Percentiles rank a stretch among this genome's conserved stretches.
Conservation (phyloP, 139 green algal genomes). For the Coccomyxa sp. region DNA sequence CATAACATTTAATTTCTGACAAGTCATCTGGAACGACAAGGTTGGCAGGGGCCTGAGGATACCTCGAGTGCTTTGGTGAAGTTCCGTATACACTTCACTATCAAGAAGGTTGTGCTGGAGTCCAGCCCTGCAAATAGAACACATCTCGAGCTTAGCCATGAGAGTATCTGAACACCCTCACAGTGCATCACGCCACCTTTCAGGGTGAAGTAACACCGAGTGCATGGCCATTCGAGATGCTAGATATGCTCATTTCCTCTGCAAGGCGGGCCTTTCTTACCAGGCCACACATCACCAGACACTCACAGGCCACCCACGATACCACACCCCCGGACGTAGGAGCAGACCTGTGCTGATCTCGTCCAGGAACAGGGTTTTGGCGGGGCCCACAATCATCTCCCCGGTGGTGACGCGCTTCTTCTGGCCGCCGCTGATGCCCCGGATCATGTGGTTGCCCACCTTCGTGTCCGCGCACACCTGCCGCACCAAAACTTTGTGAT, state of each 20-base stretch:
- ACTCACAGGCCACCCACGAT: too few relatives aligned
- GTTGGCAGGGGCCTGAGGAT: not conserved
- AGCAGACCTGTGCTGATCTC: constrained; percentile 46
- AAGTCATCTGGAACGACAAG: not conserved
- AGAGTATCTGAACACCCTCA: too few relatives aligned
- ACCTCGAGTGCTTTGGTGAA: constrained; percentile 17
- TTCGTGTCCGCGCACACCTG: constrained; percentile 55
- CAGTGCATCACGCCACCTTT: too few relatives aligned
- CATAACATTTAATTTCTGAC: not conserved
- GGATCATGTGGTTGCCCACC: constrained; percentile 64
- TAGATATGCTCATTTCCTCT: too few relatives aligned
- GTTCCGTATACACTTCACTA: constrained; percentile 27
- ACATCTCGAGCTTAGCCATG: too few relatives aligned
- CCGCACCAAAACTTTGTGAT: too few relatives aligned
- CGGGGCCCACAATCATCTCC: constrained; percentile 58
- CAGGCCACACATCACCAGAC: too few relatives aligned
- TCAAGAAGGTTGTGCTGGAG: constrained; percentile 35
- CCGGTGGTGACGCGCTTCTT: constrained; percentile 63
- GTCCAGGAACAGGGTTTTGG: constrained; percentile 48
- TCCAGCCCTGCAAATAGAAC: constrained; percentile 47
- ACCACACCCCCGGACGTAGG: too few relatives aligned
- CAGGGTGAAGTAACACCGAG: too few relatives aligned
- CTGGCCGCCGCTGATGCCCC: constrained; percentile 75
- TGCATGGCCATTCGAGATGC: too few relatives aligned
- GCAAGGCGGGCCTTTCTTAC: too few relatives aligned